Evolutionary conservation across 345 rosid species (phyloP).

Genomic region (Populus nigra): DNA sequence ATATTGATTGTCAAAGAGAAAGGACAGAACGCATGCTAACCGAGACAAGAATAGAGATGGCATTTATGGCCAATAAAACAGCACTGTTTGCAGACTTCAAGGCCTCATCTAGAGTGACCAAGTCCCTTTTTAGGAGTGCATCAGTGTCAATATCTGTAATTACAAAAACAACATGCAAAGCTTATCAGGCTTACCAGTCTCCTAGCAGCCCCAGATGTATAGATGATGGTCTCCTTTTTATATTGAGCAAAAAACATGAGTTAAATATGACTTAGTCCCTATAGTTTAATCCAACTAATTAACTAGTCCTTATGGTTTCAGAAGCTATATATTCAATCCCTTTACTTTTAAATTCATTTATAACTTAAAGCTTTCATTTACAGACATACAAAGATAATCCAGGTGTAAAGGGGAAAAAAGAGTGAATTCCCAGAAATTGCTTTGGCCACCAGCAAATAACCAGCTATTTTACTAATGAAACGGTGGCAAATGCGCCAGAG

Average conservation of each 20-base stretch:
- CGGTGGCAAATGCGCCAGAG: not conserved
- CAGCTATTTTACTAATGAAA: not conserved
- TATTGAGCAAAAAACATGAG: not conserved
- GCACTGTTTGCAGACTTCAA: constrained; percentile 81
- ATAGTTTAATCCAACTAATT: too few species aligned
- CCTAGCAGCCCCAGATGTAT: not conserved
- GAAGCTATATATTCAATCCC: too few species aligned
- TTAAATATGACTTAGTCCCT: too few species aligned
- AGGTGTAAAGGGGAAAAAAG: not conserved
- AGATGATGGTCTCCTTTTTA: not conserved
- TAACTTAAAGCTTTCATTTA: not conserved
- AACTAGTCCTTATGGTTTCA: too few species aligned
- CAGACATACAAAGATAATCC: not conserved
- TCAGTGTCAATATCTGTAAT: constrained; percentile 78
- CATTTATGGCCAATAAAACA: constrained; percentile 70
- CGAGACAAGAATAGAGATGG: constrained; percentile 54
- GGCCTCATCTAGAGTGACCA: constrained; percentile 89
- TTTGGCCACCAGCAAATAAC: not conserved
- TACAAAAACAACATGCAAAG: constrained; percentile 9
- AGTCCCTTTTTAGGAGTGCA: constrained; percentile 68
- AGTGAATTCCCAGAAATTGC: not conserved
- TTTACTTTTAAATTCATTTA: too few species aligned
- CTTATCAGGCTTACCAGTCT: constrained; percentile 21
- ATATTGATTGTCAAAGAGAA: constrained; percentile 14
- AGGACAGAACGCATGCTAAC: constrained; percentile 43